Percentiles rank a stretch among this genome's conserved stretches.
These are phyloP conservation scores for Fomes fomentarius DNA, from an alignment of 1,284 basidiomycete genomes.

Conservation along the genomic window DNA sequence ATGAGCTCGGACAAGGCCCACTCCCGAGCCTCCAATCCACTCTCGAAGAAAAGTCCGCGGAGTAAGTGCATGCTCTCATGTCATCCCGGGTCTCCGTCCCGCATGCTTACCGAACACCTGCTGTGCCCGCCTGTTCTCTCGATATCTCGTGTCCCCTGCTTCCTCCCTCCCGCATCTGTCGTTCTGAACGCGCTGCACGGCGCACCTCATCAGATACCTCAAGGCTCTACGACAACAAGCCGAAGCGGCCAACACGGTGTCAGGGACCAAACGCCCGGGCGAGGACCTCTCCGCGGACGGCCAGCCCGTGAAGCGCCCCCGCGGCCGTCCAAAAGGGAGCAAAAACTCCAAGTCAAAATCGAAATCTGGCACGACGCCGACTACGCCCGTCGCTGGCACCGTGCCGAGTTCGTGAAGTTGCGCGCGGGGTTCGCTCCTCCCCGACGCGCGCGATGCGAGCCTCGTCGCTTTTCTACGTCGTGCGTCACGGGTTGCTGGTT, in stretches of 20 bases:
- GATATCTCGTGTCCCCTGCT: not conserved
- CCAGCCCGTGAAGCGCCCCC: conserved; percentile 42
- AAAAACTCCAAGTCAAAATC: conserved; percentile 40
- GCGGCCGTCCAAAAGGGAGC: conserved; percentile 49
- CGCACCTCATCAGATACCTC: conserved; percentile 36
- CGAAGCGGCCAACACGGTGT: conserved; percentile 24
- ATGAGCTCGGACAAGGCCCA: conserved; percentile 73
- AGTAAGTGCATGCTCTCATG: conserved; percentile 43
- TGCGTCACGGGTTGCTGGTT: too few species aligned
- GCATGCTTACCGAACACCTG: not conserved
- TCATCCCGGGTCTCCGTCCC: not conserved
- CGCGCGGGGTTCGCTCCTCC: not conserved
- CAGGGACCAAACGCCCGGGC: conserved; percentile 32
- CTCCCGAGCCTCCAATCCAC: conserved; percentile 70
- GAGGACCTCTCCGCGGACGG: conserved; percentile 34
- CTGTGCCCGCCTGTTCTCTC: not conserved
- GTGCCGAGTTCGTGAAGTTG: not conserved
- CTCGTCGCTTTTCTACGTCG: too few species aligned
- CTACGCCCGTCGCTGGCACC: conserved; percentile 1
- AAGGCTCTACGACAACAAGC: conserved; percentile 39
- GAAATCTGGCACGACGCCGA: conserved; percentile 13
- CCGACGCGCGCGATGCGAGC: not conserved
- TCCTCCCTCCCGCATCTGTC: not conserved
- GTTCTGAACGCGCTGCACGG: not conserved
- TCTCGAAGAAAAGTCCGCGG: conserved; percentile 71